phyloP scores from a whole-genome alignment of 176 grass and related monocot species.

The Carex scoparia region DNA sequence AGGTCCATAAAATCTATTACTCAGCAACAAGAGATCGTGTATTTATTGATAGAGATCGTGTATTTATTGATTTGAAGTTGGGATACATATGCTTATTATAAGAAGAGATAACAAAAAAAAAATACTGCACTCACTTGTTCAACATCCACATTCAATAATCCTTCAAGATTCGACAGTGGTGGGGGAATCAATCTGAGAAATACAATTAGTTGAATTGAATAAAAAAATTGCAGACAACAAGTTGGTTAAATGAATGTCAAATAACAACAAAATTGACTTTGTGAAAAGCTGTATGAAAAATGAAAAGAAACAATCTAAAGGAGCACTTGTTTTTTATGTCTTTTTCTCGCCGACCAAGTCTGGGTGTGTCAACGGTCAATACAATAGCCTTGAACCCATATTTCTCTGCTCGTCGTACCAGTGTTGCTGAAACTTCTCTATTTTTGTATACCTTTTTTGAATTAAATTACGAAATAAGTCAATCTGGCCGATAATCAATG shows the following conservation, averaged over 20 bases:
- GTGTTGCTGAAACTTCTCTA: conserved; percentile 53
- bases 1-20: not conserved
- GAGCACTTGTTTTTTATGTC: conserved; percentile 81
- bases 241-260: conserved; percentile 5
- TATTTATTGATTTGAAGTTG: not conserved
- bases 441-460: conserved; percentile 66
- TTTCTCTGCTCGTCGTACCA: conserved; percentile 61
- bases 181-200: conserved; percentile 51
- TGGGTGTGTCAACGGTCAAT: conserved; percentile 80
- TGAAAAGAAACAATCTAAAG: not conserved
- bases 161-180: conserved; percentile 43
- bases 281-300: not conserved
- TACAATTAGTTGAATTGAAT: not conserved
- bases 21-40: not conserved
- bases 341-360: conserved; percentile 69
- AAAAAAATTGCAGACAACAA: not conserved
- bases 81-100: conserved; percentile 9
- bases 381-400: conserved; percentile 79
- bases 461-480: not conserved
- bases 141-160: conserved; percentile 37
- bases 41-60: not conserved
- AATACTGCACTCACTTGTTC: conserved; percentile 39
- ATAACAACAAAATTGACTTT: not conserved
- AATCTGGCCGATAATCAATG: not conserved
- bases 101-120: not conserved